A percentile compares a stretch with the other conserved stretches of the same genome.
phyloP scores from a whole-genome alignment of 2,329 filamentous ascomycete genomes.

The Chrysoporthe deuterocubensis region DNA sequence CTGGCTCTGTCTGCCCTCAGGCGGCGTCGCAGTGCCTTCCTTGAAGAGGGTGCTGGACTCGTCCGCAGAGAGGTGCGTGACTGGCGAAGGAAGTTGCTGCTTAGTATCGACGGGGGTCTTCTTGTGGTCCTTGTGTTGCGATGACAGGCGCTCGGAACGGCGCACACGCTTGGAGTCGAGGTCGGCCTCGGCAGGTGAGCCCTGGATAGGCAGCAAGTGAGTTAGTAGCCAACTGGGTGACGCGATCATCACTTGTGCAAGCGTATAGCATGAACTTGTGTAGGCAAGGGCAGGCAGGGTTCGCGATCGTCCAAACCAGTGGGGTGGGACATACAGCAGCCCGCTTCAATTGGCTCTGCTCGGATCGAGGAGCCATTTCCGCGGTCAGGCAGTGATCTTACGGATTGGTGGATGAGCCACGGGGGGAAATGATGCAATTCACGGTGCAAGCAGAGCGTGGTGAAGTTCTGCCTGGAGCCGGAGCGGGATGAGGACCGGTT shows the following conservation, averaged over 20 bases:
- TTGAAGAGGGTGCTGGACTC: conserved; percentile 68
- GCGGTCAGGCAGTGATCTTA: conserved; percentile 13
- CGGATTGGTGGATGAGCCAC: conserved; percentile 16
- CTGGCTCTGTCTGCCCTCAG: conserved; percentile 62
- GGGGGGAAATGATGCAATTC: conserved; percentile 16
- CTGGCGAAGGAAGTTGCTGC: conserved; percentile 78
- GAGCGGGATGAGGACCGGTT: conserved; percentile 3
- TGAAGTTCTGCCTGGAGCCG: conserved; percentile 19
- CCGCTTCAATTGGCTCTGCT: conserved; percentile 38
- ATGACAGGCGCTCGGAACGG: conserved; percentile 72
- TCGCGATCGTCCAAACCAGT: conserved; percentile 13
- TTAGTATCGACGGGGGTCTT: conserved; percentile 66
- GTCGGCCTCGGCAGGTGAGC: conserved; percentile 65
- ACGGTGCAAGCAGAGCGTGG: conserved; percentile 7
- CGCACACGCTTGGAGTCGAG: conserved; percentile 80
- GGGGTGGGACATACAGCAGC: conserved; percentile 34
- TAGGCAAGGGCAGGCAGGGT: background rate
- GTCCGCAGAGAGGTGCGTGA: conserved; percentile 64
- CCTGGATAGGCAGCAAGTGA: conserved; percentile 49
- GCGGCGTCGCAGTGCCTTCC: conserved; percentile 73
- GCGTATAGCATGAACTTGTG: background rate
- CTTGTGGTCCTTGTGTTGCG: conserved; percentile 46
- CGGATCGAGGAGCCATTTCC: conserved; percentile 33
- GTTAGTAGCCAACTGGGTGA: conserved; percentile 32
- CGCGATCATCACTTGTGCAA: background rate